Percentiles rank a stretch among this genome's conserved stretches.
Conservation (phyloP, 1,284 basidiomycete genomes). For the Austroboletus novae-zelandiae region DNA sequence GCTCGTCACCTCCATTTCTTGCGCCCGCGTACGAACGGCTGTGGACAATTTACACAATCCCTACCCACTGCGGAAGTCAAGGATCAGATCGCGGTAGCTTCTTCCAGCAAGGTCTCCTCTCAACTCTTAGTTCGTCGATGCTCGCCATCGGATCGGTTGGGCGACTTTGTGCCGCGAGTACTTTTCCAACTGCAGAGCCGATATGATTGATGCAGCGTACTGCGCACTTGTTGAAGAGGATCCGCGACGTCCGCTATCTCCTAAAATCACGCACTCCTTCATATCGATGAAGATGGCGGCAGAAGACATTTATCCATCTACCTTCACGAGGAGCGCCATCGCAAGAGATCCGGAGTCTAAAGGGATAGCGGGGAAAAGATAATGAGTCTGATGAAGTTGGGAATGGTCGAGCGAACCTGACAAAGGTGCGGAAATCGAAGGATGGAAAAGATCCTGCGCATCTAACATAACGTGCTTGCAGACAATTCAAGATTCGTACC, state of each 20-base stretch:
- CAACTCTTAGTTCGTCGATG: constrained; percentile 49
- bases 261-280: constrained; percentile 33
- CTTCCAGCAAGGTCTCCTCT: constrained; percentile 12
- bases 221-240: constrained; percentile 37
- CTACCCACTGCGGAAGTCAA: constrained; percentile 41
- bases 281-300: constrained; percentile 33
- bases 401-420: background rate
- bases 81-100: constrained; percentile 10
- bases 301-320: constrained; percentile 33
- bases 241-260: constrained; percentile 19
- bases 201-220: constrained; percentile 42
- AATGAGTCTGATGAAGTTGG: background rate
- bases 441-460: rapidly evolving
- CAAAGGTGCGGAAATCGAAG: constrained; percentile 6
- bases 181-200: constrained; percentile 39
- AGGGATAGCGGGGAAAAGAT: constrained; percentile 23
- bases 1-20: background rate
- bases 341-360: constrained; percentile 27
- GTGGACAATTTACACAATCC: constrained; percentile 48
- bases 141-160: constrained; percentile 54
- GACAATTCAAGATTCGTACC: constrained; percentile 5
- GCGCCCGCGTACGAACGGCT: constrained; percentile 31
- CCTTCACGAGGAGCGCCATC: constrained; percentile 26
- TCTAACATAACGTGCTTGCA: constrained; percentile 1
- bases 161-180: constrained; percentile 36